phyloP scores from a whole-genome alignment of 495 filamentous ascomycete genomes.

The Aspergillus coremiiformis region DNA sequence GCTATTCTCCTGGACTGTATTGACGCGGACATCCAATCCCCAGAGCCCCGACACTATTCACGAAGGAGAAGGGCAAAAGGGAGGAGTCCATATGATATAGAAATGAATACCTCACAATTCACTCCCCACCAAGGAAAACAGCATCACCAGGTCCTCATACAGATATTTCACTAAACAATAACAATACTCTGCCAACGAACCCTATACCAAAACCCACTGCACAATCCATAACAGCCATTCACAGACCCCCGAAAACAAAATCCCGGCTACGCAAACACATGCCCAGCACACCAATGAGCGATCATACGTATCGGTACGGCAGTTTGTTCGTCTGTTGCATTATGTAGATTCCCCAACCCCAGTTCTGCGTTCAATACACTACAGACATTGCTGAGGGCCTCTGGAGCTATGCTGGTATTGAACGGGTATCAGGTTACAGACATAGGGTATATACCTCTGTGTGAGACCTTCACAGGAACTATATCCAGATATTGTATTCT shows the following conservation, averaged over 20 bases:
- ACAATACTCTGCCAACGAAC: background rate
- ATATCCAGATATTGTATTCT: no score
- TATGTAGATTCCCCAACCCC: no score
- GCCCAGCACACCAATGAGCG: no score
- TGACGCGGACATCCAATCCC: constrained; percentile 17
- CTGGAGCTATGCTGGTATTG: no score
- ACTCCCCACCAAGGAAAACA: constrained; percentile 16
- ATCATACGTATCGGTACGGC: no score
- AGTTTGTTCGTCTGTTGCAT: no score
- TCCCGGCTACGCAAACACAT: no score
- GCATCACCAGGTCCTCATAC: constrained; percentile 15
- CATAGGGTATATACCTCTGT: constrained; percentile 13
- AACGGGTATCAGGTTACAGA: constrained; percentile 16
- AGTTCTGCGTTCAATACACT: no score
- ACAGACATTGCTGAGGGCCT: no score
- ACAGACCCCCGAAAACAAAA: constrained; percentile 19
- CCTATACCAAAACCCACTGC: constrained; percentile 13
- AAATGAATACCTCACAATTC: constrained; percentile 8
- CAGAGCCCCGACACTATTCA: constrained; percentile 9
- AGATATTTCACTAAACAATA: constrained; percentile 12
- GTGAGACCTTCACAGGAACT: constrained; percentile 13
- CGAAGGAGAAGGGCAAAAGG: background rate
- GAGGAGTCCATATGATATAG: no score
- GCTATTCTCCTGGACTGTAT: constrained; percentile 16
- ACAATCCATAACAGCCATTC: constrained; percentile 18